Evolutionary conservation across 192 early-diverging fungal genomes (phyloP).

Genomic region (Coemansia aciculifera): DNA sequence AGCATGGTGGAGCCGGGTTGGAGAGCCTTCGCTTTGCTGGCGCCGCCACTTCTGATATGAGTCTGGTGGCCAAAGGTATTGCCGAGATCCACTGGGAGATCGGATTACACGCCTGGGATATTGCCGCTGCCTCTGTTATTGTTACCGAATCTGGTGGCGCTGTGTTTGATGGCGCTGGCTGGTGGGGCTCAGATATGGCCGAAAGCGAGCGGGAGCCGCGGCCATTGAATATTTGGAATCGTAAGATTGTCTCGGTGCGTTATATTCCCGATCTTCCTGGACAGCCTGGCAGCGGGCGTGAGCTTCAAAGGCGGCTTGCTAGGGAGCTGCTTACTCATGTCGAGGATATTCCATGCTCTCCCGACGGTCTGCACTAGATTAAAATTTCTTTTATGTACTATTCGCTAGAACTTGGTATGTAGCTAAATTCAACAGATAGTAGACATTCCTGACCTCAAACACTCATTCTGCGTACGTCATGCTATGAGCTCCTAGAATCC

Average conservation of each 20-base stretch:
- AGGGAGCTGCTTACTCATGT: conserved; percentile 62
- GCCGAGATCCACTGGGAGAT: conserved; percentile 92
- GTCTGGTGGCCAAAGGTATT: conserved; percentile 76
- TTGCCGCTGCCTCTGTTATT: conserved; percentile 84
- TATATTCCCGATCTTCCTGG: conserved; percentile 39
- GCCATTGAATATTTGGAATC: conserved; percentile 45
- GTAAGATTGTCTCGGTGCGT: conserved; percentile 35
- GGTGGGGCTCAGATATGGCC: conserved; percentile 31
- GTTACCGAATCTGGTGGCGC: conserved; percentile 82
- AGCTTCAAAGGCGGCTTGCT: conserved; percentile 58
- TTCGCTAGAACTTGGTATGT: background rate
- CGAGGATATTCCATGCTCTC: conserved; percentile 57
- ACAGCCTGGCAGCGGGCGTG: conserved; percentile 30
- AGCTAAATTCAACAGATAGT: background rate
- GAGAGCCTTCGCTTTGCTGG: conserved; percentile 79
- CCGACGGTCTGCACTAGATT: conserved; percentile 34
- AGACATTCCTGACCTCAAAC: too few species aligned
- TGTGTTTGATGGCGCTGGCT: conserved; percentile 63
- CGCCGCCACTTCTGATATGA: conserved; percentile 76
- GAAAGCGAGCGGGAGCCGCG: conserved; percentile 16
- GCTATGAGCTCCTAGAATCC: too few species aligned
- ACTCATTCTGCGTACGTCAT: too few species aligned
- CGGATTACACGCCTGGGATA: conserved; percentile 79
- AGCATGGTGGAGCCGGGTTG: conserved; percentile 55
- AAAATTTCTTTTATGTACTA: background rate